Percentiles rank a stretch among this genome's conserved stretches.
phyloP scores from a whole-genome alignment of 129 eudicot species.

The Lactuca sativa region DNA sequence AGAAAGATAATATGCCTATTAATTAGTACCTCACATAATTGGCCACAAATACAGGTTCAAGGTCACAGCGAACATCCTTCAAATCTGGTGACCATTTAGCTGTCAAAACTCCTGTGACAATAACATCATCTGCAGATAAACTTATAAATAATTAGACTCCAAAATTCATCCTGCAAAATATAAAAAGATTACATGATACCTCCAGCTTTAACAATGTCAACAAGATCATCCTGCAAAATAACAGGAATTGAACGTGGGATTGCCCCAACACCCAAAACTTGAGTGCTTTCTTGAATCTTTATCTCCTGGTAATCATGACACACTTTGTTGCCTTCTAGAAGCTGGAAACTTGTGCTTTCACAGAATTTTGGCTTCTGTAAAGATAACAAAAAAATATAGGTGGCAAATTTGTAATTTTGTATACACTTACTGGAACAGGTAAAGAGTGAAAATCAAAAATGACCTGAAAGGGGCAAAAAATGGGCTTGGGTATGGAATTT shows the following conservation, averaged over 20 bases:
- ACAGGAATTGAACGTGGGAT: conserved; percentile 95
- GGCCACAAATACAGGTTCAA: conserved; percentile 94
- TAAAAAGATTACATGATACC: conserved; percentile 37
- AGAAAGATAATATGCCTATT: neutral
- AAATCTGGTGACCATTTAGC: conserved; percentile 93
- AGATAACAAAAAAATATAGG: conserved; percentile 15
- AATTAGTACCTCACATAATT: conserved; percentile 64
- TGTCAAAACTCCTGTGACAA: conserved; percentile 92
- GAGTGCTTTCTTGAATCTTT: conserved; percentile 95
- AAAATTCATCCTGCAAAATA: neutral
- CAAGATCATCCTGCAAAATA: conserved; percentile 92
- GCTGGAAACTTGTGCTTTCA: conserved; percentile 84
- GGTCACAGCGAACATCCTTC: conserved; percentile 96
- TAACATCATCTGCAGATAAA: conserved; percentile 76
- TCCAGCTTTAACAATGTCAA: conserved; percentile 96
- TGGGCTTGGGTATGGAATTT: conserved; percentile 65
- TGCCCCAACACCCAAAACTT: conserved; percentile 86
- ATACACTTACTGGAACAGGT: conserved; percentile 6
- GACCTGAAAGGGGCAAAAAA: conserved; percentile 79
- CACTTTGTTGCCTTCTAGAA: conserved; percentile 58
- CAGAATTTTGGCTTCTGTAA: conserved; percentile 45
- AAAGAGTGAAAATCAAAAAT: conserved; percentile 31
- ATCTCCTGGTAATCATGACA: conserved; percentile 98
- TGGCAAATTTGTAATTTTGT: conserved; percentile 10
- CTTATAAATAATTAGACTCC: conserved; percentile 19